Evolutionary conservation across 2,329 filamentous ascomycete genomes (phyloP).

Genomic region (Aspergillus unguis): DNA sequence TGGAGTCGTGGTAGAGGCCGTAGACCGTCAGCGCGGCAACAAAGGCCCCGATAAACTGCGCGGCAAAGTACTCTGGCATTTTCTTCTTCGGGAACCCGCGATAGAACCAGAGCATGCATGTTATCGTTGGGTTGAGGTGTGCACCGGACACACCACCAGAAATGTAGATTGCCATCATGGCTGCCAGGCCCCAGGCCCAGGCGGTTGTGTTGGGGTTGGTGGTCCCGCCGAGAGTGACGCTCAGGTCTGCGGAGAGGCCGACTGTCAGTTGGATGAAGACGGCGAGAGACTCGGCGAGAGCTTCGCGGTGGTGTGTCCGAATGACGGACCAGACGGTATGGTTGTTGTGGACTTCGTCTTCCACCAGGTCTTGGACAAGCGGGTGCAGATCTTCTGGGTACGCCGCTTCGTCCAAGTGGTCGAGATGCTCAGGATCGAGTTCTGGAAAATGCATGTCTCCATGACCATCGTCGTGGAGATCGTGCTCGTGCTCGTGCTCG

Average conservation of each 20-base stretch:
- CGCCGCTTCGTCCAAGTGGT: constrained; percentile 30
- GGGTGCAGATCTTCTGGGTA: constrained; percentile 45
- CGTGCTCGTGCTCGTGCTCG: not conserved
- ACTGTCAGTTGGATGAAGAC: constrained; percentile 44
- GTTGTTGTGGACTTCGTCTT: constrained; percentile 51
- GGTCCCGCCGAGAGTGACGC: constrained; percentile 38
- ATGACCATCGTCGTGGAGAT: not conserved
- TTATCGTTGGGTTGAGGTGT: constrained; percentile 46
- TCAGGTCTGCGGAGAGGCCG: constrained; percentile 51
- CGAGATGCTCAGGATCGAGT: constrained; percentile 8
- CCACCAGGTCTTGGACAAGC: constrained; percentile 41
- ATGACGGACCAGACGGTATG: constrained; percentile 50
- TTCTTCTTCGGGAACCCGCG: constrained; percentile 54
- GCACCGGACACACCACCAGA: constrained; percentile 49
- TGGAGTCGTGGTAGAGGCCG: constrained; percentile 39
- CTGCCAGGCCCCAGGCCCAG: constrained; percentile 54
- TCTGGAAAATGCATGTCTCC: not conserved
- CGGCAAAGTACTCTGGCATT: constrained; percentile 49
- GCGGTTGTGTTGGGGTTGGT: constrained; percentile 45
- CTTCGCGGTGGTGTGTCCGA: constrained; percentile 51
- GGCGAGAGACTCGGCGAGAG: constrained; percentile 53
- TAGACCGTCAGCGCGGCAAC: constrained; percentile 49
- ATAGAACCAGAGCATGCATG: constrained; percentile 47
- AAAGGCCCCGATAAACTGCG: constrained; percentile 54
- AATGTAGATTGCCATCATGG: constrained; percentile 51